Base-by-base conservation (phyloP, 495 filamentous ascomycete genomes). In the Aspergillus diversus region DNA sequence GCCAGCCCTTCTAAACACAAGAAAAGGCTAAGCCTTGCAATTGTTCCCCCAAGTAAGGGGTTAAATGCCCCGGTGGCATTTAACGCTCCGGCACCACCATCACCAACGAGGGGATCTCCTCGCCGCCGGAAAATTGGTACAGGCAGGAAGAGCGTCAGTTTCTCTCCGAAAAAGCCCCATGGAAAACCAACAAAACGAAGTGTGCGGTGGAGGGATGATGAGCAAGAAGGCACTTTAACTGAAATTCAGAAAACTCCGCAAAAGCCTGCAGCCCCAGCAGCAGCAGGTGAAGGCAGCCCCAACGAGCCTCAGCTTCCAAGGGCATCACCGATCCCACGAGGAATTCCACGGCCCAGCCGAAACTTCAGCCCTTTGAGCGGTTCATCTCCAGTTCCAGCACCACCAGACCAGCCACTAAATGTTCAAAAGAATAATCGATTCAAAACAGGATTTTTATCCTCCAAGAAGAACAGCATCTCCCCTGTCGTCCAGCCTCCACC, bases 131-230 rank as follows among this genome's bases (percentile, higher is more conserved):
- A 92, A 73, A 79, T 85, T 42, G 83, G 78, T 21, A 77, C 84
- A 42, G 83, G 83, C 15, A 89, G 89, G 66, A 99, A 97, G 76
- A 86, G 86, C 12, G 84, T 96, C 51, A 84, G 87, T 33, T 96
- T 97, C 70, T 90, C 91, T 4, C 91, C 91, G 0, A 94, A 91
- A 80, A 95, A 95, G 78, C 77, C 79, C 0, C 83, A 87, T 33
- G 80, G 83, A 4, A 89, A 88, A 63, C 64, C 76, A 32, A 59
- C 71, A 16, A 95, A 96, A 79, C 82, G 91, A 67, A 86, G 84
- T 42, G 95, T 99, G 13, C 84, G 93, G 57, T 99, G 96, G 96
- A 88, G 90, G 51, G 95, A 99, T 70, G 95, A 98, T 67, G 90
- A 90, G 55, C 85, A 87, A 33, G 89, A 97, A 69, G 92, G 92